These are phyloP conservation scores for Malus fusca DNA, from an alignment of 306 rosid species.

Conservation along the genomic window DNA sequence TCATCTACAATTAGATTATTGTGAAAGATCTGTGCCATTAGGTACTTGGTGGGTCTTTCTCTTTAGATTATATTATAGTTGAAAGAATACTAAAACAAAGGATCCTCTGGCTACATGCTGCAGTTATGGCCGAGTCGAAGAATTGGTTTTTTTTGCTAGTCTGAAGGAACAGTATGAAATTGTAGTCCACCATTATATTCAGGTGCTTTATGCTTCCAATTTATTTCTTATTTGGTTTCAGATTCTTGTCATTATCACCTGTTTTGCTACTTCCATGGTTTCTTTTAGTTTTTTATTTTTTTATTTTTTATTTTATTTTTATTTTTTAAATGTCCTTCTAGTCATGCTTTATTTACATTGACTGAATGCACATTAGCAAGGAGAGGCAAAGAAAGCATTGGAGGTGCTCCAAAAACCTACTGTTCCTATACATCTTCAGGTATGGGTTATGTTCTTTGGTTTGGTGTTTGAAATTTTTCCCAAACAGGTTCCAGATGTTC, in stretches of 20 bases:
- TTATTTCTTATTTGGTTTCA: neutral
- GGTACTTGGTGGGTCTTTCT: neutral
- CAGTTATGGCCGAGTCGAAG: slow-evolving; percentile 98
- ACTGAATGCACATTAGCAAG: slow-evolving; percentile 47
- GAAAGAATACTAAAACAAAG: slow-evolving; percentile 1
- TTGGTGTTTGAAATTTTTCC: neutral
- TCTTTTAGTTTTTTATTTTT: neutral
- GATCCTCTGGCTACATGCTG: slow-evolving; percentile 28
- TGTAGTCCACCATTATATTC: slow-evolving; percentile 90
- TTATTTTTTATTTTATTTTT: neutral
- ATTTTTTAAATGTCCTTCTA: neutral
- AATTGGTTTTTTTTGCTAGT: slow-evolving; percentile 88
- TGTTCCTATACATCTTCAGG: slow-evolving; percentile 82
- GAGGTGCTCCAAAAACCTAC: slow-evolving; percentile 88
- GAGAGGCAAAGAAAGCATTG: slow-evolving; percentile 90
- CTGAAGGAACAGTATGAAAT: slow-evolving; percentile 89
- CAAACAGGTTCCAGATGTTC: neutral
- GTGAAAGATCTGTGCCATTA: neutral
- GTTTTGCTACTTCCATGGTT: neutral
- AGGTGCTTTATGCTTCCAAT: slow-evolving; percentile 37
- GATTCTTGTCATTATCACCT: neutral
- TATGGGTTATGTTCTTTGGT: slow-evolving; percentile 22
- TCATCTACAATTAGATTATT: neutral
- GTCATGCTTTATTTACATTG: slow-evolving; percentile 3
- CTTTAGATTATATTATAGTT: slow-evolving; percentile 18